Evolutionary conservation across 495 filamentous ascomycete species (phyloP), one percentile per base, ranked within the genome.

Genomic region (Penicillium alfredii): DNA sequence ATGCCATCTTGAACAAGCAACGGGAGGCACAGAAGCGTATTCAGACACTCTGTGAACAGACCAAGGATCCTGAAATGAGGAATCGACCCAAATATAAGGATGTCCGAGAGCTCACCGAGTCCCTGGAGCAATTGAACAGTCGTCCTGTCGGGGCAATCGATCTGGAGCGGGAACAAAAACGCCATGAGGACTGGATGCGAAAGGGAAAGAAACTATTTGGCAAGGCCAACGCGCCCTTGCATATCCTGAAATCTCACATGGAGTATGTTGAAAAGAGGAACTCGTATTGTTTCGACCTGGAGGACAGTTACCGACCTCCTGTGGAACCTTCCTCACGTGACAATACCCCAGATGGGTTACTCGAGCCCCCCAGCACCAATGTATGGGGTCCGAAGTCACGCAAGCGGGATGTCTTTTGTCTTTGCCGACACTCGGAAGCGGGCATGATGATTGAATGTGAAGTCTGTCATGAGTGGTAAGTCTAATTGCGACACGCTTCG

Each of bases 371-470:
- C 27, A 65, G 20, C 13, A 42, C 44, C 7, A 43, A 66, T 49
- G 67, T 68, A 51, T 72, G 66, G 64, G 61, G 63, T 35, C 60
- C 56, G 19, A 70, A 71, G 35, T 74, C 72, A 32, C 57, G 59
- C 21, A 67, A 69, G 35, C 71, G 85, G 25, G 89, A 96, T 58
- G 89, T 96, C 3, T 99, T 97, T 61, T 99, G 92, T 62, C 94
- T 99, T 49, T 99, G 92, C 61, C 80, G 92, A 37, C 81, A 81
- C 40, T 79, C 82, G 11, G 92, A 99, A 58, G 86, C 90, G 22
- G 92, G 92, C 14, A 90, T 96, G 84, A 99, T 99, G 92, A 95
- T 99, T 46, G 92, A 99, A 56, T 99, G 92, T 62, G 90, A 95
- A 59, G 68, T 94, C 21, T 99, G 92, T 60, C 88, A 94, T 47